Percentiles rank a stretch among this genome's conserved stretches.
Conservation (phyloP, 2,329 filamentous ascomycete genomes). For the Fusarium bactridioides region DNA sequence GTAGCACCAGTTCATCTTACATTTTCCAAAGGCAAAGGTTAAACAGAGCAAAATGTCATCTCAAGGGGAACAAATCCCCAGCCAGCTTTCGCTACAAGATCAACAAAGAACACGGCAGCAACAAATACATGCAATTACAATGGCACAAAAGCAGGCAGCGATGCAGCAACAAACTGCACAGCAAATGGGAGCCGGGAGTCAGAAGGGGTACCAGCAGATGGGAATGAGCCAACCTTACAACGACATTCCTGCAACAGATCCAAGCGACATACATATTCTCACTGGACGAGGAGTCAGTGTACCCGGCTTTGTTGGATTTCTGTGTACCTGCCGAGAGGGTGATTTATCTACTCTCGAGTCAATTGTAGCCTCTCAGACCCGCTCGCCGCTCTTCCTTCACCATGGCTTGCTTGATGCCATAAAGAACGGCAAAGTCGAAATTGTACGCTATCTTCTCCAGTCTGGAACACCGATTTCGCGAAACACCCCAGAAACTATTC, state of each 20-base stretch:
- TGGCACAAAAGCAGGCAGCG: not conserved
- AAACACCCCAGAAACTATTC: not conserved
- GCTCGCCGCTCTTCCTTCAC: constrained; percentile 1
- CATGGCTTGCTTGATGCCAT: not conserved
- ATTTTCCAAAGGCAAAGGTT: not conserved
- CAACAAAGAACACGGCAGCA: not conserved
- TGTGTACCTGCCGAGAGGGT: constrained; percentile 14
- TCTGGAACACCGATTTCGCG: constrained; percentile 23
- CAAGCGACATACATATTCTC: not conserved
- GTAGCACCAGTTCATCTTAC: too few species aligned
- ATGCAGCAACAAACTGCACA: not conserved
- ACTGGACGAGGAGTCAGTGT: not conserved
- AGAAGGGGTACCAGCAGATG: not conserved
- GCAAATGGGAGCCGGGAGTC: not conserved
- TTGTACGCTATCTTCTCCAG: constrained; percentile 6
- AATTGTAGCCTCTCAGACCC: not conserved
- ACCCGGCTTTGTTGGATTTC: not conserved
- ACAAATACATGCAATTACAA: not conserved
- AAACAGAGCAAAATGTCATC: not conserved
- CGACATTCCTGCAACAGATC: not conserved
- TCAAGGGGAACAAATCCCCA: not conserved
- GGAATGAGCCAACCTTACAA: not conserved
- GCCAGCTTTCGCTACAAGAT: not conserved
- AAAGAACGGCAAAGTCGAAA: constrained; percentile 12
- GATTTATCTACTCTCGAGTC: not conserved